Percentiles rank a stretch among this genome's conserved stretches.
These are phyloP conservation scores for Amphicarpaea edgeworthii DNA, from an alignment of 306 rosid genomes.

Conservation along the genomic window DNA sequence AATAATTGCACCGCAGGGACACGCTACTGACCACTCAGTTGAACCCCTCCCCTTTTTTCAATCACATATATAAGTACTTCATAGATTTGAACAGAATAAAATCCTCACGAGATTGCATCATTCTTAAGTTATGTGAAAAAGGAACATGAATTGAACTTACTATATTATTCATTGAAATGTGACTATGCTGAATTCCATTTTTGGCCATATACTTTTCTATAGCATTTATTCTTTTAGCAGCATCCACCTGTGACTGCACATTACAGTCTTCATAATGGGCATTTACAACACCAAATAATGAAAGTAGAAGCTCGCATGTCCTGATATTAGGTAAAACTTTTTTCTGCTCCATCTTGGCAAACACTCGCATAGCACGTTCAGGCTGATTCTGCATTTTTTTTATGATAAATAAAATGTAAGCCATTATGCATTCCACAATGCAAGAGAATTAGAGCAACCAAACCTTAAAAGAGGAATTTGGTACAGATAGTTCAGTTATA, in stretches of 20 bases:
- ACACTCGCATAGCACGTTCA: slow-evolving; percentile 73
- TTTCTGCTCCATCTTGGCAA: slow-evolving; percentile 75
- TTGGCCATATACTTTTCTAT: slow-evolving; percentile 79
- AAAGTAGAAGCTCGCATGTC: slow-evolving; percentile 80
- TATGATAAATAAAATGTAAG: slow-evolving; percentile 40
- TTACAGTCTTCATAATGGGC: slow-evolving; percentile 76
- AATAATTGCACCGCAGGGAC: slow-evolving; percentile 13
- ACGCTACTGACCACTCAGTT: slow-evolving; percentile 5
- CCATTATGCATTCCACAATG: slow-evolving; percentile 15
- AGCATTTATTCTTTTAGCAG: slow-evolving; percentile 70
- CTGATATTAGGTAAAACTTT: slow-evolving; percentile 67
- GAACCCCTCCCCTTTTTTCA: not conserved
- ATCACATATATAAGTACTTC: slow-evolving; percentile 28
- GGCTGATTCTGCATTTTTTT: slow-evolving; percentile 76
- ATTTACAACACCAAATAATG: slow-evolving; percentile 79
- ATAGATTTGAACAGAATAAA: slow-evolving; percentile 29
- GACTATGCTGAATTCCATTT: slow-evolving; percentile 73
- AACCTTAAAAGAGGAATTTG: slow-evolving; percentile 12
- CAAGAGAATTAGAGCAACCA: slow-evolving; percentile 15
- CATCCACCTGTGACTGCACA: slow-evolving; percentile 66
- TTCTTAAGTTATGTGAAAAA: slow-evolving; percentile 41
- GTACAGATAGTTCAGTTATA: slow-evolving; percentile 25
- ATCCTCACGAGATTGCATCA: slow-evolving; percentile 20
- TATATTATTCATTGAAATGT: slow-evolving; percentile 68
- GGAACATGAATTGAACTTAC: slow-evolving; percentile 54